Percentiles rank a stretch among this genome's conserved stretches.
These are phyloP conservation scores for Apiospora pterosperma DNA, from an alignment of 2,329 filamentous ascomycete species.

Conservation along the genomic window DNA sequence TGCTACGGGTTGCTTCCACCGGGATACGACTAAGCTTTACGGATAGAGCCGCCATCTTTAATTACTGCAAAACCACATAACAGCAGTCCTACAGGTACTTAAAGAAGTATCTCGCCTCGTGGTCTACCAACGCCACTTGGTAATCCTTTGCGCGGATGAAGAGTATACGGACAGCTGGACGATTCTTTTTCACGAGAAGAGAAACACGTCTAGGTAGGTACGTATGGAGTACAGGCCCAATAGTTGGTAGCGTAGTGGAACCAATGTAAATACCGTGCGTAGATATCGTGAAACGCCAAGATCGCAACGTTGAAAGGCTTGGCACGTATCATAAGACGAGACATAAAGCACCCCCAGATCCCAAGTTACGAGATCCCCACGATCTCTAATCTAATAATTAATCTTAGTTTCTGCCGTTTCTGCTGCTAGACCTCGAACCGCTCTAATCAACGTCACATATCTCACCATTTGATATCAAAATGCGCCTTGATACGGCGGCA, in stretches of 20 bases:
- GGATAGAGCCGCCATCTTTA: too few species aligned
- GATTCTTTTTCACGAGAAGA: neutral
- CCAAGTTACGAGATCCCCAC: neutral
- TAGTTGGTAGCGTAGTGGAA: neutral
- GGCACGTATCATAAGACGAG: slow-evolving; percentile 9
- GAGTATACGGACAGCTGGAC: too few species aligned
- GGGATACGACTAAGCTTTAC: too few species aligned
- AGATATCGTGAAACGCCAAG: slow-evolving; percentile 23
- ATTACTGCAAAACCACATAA: neutral
- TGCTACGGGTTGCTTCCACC: too few species aligned
- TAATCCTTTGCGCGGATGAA: neutral
- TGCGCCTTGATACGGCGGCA: slow-evolving; percentile 8
- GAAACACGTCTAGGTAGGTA: neutral
- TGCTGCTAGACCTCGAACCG: neutral
- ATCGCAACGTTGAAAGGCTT: slow-evolving; percentile 7
- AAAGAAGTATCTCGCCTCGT: neutral
- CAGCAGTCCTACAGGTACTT: neutral
- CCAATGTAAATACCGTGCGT: neutral
- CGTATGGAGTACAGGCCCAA: too few species aligned
- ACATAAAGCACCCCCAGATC: slow-evolving; percentile 9
- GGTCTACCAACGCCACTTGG: neutral
- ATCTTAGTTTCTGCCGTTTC: neutral
- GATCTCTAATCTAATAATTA: neutral
- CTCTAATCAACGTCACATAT: neutral
- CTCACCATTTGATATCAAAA: neutral